phyloP scores from a whole-genome alignment of 495 filamentous ascomycete genomes.

The Talaromyces wortmannii region DNA sequence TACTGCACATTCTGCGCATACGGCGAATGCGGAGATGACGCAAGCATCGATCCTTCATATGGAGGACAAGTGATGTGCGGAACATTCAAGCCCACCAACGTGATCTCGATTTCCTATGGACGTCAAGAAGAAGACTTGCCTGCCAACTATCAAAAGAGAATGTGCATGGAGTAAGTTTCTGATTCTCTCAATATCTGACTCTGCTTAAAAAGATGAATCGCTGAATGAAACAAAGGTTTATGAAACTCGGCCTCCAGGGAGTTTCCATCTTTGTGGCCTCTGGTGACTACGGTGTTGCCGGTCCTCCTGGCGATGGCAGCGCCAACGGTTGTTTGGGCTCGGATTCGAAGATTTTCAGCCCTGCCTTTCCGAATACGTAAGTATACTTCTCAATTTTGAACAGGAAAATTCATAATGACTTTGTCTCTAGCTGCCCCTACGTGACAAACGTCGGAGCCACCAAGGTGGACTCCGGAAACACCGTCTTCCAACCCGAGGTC shows the following conservation, averaged over 20 bases:
- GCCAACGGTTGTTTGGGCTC: background rate
- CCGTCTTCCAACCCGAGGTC: background rate
- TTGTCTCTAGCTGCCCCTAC: background rate
- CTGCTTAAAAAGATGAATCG: too few relatives aligned
- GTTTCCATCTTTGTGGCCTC: background rate
- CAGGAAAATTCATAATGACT: too few relatives aligned
- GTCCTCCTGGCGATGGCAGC: background rate
- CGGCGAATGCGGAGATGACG: background rate
- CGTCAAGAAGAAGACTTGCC: background rate
- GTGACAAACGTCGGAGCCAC: background rate
- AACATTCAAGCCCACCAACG: background rate
- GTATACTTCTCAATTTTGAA: too few relatives aligned
- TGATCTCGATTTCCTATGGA: background rate
- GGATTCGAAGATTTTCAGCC: background rate
- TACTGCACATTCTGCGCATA: conserved; percentile 20
- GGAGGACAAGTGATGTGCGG: background rate
- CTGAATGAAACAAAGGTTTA: background rate
- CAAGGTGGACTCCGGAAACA: background rate
- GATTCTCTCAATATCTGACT: too few relatives aligned
- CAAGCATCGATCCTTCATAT: background rate
- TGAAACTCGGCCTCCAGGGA: background rate
- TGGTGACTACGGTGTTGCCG: background rate
- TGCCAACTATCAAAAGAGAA: background rate
- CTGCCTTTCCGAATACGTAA: too few relatives aligned
- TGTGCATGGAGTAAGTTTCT: too few relatives aligned